Percentiles rank a stretch among this genome's conserved stretches.
Conservation (phyloP, 805 yeast species). For the Candida methanosorbosa region DNA sequence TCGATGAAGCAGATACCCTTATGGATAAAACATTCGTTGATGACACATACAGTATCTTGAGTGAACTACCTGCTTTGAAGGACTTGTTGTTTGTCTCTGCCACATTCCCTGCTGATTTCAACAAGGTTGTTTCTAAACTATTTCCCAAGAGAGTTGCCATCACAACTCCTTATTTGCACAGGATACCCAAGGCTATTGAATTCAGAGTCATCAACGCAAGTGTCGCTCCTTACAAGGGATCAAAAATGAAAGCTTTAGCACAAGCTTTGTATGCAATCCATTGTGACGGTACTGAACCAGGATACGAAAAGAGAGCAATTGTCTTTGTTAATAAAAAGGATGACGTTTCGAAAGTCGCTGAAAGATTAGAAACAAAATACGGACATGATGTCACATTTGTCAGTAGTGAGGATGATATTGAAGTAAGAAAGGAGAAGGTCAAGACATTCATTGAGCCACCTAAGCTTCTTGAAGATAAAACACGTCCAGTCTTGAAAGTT, state of each 20-base stretch:
- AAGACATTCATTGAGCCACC: constrained; percentile 61
- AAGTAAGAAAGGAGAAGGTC: constrained; percentile 50
- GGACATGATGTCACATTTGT: constrained; percentile 57
- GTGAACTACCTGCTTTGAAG: constrained; percentile 37
- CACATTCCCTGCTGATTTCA: constrained; percentile 76
- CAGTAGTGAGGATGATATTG: constrained; percentile 55
- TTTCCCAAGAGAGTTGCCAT: constrained; percentile 63
- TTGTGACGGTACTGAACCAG: constrained; percentile 74
- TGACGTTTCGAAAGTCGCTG: constrained; percentile 51
- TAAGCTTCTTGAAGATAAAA: constrained; percentile 26
- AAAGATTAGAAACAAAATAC: constrained; percentile 37
- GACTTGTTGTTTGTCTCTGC: constrained; percentile 81
- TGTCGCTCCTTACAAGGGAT: constrained; percentile 73
- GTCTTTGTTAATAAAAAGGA: constrained; percentile 77
- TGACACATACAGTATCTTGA: constrained; percentile 51
- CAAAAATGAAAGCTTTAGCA: constrained; percentile 75
- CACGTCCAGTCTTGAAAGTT: constrained; percentile 42
- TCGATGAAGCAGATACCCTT: constrained; percentile 92
- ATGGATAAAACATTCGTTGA: constrained; percentile 73
- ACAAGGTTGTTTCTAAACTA: constrained; percentile 44
- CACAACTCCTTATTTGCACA: constrained; percentile 76
- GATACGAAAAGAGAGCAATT: constrained; percentile 67
- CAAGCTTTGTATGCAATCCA: constrained; percentile 83
- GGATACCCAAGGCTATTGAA: constrained; percentile 68
- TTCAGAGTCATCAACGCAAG: constrained; percentile 71